These are phyloP conservation scores for Ceratobasidium sp. DNA, from an alignment of 1,284 basidiomycete species.

Conservation along the genomic window DNA sequence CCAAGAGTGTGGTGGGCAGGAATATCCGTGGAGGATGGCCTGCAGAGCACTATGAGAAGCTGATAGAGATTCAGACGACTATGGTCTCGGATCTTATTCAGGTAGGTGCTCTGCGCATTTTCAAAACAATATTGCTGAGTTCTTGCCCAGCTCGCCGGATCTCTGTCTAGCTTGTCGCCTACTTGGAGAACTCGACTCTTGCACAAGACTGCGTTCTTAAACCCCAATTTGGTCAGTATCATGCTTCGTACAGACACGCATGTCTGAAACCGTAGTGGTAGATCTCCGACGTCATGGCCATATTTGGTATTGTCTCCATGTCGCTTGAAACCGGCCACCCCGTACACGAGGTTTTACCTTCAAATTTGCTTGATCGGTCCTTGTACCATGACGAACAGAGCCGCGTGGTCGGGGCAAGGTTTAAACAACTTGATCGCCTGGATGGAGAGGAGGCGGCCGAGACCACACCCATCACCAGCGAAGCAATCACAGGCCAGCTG, in stretches of 20 bases:
- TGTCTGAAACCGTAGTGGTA: conserved; percentile 43
- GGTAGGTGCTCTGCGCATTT: conserved; percentile 47
- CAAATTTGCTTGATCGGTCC: conserved; percentile 55
- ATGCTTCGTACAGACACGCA: conserved; percentile 46
- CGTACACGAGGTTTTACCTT: conserved; percentile 56
- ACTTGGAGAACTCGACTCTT: conserved; percentile 53
- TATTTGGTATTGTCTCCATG: conserved; percentile 57
- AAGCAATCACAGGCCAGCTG: conserved; percentile 45
- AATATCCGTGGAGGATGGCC: conserved; percentile 62
- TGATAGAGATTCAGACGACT: conserved; percentile 54
- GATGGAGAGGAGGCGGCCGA: conserved; percentile 41
- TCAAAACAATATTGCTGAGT: conserved; percentile 14
- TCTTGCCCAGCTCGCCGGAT: conserved; percentile 52
- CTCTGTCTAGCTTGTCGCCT: conserved; percentile 54
- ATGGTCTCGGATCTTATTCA: conserved; percentile 56
- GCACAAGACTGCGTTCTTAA: conserved; percentile 56
- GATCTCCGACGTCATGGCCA: conserved; percentile 58
- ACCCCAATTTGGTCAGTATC: conserved; percentile 57
- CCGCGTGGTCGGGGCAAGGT: conserved; percentile 7
- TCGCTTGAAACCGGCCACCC: conserved; percentile 59
- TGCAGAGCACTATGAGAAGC: conserved; percentile 55
- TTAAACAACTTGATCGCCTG: conserved; percentile 29
- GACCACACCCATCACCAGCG: conserved; percentile 39
- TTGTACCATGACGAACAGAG: conserved; percentile 53
- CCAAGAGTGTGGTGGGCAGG: not conserved